Evolutionary conservation across 176 grass and related monocot species (phyloP).

Genomic region (Carex parvula): DNA sequence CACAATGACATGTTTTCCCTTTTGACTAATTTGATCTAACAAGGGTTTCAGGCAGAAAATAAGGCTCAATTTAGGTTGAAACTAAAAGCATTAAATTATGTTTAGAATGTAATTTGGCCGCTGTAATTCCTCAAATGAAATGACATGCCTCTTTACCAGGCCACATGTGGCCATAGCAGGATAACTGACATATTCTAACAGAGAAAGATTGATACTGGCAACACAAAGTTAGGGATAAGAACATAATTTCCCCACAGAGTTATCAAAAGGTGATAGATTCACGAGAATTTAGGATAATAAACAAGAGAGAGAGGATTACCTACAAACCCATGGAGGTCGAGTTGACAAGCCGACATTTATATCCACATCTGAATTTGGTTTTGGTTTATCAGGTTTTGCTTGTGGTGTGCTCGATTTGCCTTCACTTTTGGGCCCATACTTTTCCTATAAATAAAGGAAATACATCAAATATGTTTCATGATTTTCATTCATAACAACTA

Average conservation of each 20-base stretch:
- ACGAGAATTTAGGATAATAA: background rate
- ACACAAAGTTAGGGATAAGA: background rate
- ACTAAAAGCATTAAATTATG: background rate
- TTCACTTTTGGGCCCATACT: constrained; percentile 94
- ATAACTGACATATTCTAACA: background rate
- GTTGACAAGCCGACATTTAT: constrained; percentile 75
- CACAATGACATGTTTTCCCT: background rate
- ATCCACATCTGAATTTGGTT: constrained; percentile 89
- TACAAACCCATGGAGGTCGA: constrained; percentile 81
- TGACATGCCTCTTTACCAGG: background rate
- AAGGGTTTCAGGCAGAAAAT: background rate
- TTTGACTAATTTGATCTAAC: background rate
- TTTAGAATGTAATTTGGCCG: background rate
- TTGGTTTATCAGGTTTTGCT: constrained; percentile 71
- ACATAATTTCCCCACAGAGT: background rate
- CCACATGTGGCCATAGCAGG: background rate
- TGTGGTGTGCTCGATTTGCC: constrained; percentile 41
- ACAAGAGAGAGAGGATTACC: constrained; percentile 30
- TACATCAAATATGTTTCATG: background rate
- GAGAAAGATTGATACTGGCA: background rate
- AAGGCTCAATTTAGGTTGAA: background rate
- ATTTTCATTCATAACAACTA: background rate
- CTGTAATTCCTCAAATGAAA: background rate
- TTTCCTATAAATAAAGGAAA: constrained; percentile 51
- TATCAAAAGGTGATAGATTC: background rate